Evolutionary conservation across 1,284 basidiomycete species (phyloP).

Genomic region (Cystobasidiaceae sp.): DNA sequence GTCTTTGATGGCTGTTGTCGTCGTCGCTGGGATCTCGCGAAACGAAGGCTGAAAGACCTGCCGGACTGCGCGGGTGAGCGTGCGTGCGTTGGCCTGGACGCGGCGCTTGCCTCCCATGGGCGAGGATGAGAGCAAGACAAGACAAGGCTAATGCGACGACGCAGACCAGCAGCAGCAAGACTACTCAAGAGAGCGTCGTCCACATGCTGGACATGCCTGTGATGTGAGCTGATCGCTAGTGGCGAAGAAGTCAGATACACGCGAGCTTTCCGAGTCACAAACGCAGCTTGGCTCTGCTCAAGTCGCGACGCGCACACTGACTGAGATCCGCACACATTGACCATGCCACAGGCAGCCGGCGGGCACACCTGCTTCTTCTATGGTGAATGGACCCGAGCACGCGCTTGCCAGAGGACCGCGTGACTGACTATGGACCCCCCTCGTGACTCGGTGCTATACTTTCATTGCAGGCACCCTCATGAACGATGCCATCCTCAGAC

Average conservation of each 20-base stretch:
- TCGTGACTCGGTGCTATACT: not conserved
- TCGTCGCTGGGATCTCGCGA: not conserved
- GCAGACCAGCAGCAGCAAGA: no score
- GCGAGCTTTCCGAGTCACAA: no score
- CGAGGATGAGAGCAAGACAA: not conserved
- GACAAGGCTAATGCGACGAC: not conserved
- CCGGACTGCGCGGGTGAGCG: constrained; percentile 5
- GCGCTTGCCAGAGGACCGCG: not conserved
- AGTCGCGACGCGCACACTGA: no score
- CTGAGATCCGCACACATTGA: no score
- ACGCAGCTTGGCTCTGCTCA: no score
- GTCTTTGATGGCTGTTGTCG: not conserved
- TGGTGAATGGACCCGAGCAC: not conserved
- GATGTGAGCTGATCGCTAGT: no score
- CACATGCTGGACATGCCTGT: no score
- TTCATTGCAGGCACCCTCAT: constrained; percentile 41
- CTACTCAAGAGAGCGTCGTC: no score
- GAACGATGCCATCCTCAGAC: constrained; percentile 62
- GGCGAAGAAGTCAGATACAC: no score
- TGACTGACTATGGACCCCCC: not conserved
- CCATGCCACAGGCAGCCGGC: not conserved
- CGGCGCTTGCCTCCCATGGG: constrained; percentile 2
- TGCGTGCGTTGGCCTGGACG: constrained; percentile 21
- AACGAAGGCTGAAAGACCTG: constrained; percentile 17
- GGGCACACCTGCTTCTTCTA: constrained; percentile 29